These are phyloP conservation scores for Metarhizium sp. DNA, from an alignment of 2,329 filamentous ascomycete species.

Conservation along the genomic window DNA sequence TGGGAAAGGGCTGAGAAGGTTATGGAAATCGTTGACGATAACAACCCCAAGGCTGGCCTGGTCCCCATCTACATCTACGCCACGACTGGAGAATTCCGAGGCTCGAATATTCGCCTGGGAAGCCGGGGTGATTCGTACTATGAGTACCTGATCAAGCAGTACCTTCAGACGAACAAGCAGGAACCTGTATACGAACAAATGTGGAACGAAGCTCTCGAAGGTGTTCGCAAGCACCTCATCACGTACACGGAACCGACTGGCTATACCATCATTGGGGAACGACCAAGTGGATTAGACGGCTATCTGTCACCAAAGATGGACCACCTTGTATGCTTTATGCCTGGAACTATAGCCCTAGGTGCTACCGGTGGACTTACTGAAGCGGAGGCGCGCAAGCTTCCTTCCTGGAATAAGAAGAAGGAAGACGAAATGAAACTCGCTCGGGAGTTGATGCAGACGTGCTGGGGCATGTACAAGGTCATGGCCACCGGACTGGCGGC, in stretches of 20 bases:
- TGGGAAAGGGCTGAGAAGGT: constrained; percentile 90
- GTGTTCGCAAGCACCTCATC: constrained; percentile 84
- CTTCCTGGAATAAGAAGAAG: constrained; percentile 66
- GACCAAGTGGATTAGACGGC: constrained; percentile 60
- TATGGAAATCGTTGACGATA: constrained; percentile 83
- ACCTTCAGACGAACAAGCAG: constrained; percentile 80
- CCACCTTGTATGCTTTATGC: constrained; percentile 95
- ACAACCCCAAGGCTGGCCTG: constrained; percentile 69
- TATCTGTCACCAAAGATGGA: constrained; percentile 86
- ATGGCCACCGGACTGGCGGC: constrained; percentile 87
- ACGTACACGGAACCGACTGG: constrained; percentile 75
- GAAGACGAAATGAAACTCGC: constrained; percentile 84
- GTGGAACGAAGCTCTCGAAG: constrained; percentile 80
- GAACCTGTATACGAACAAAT: constrained; percentile 83
- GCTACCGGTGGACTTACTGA: constrained; percentile 73
- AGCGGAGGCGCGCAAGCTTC: constrained; percentile 60
- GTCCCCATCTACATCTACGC: constrained; percentile 88
- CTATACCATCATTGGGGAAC: constrained; percentile 85
- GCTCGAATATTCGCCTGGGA: constrained; percentile 80
- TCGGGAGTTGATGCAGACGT: constrained; percentile 87
- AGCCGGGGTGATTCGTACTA: constrained; percentile 97
- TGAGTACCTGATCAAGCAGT: constrained; percentile 98
- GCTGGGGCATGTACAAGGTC: constrained; percentile 93
- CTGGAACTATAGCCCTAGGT: constrained; percentile 85
- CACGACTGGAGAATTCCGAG: constrained; percentile 67